These are phyloP conservation scores for Parmelia sp. DNA, from an alignment of 495 filamentous ascomycete genomes.

Conservation along the genomic window DNA sequence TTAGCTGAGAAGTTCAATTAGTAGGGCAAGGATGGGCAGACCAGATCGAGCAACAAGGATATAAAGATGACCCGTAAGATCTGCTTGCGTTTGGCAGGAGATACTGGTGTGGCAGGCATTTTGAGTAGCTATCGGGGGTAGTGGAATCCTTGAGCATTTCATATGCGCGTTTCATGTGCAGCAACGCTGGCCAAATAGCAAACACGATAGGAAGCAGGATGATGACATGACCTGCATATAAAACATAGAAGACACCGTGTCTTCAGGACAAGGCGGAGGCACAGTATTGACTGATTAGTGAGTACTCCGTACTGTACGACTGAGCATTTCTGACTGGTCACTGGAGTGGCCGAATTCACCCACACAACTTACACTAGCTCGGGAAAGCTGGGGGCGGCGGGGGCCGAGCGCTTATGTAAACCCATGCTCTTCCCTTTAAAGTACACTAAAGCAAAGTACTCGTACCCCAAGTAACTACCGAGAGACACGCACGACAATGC, in stretches of 20 bases:
- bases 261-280: neutral
- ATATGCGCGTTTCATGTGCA: neutral
- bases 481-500: too few species aligned
- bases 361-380: too few species aligned
- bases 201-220: neutral
- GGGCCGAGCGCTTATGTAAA: too few species aligned
- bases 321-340: too few species aligned
- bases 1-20: constrained; percentile 8
- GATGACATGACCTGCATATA: neutral
- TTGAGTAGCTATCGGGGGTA: neutral
- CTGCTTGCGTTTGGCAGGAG: constrained; percentile 53
- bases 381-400: too few species aligned
- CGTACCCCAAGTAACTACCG: too few species aligned
- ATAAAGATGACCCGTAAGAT: constrained; percentile 76
- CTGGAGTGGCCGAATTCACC: too few species aligned
- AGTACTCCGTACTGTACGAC: too few species aligned
- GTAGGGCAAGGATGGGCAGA: constrained; percentile 30
- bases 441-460: too few species aligned
- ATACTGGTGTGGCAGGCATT: constrained; percentile 25
- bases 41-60: constrained; percentile 64
- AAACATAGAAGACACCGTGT: constrained; percentile 4
- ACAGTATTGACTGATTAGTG: constrained; percentile 27
- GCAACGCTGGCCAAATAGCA: neutral
- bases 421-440: too few species aligned
- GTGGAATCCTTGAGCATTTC: neutral